These are phyloP conservation scores for Lithohypha guttulata DNA, from an alignment of 2,329 filamentous ascomycete genomes.

Conservation along the genomic window DNA sequence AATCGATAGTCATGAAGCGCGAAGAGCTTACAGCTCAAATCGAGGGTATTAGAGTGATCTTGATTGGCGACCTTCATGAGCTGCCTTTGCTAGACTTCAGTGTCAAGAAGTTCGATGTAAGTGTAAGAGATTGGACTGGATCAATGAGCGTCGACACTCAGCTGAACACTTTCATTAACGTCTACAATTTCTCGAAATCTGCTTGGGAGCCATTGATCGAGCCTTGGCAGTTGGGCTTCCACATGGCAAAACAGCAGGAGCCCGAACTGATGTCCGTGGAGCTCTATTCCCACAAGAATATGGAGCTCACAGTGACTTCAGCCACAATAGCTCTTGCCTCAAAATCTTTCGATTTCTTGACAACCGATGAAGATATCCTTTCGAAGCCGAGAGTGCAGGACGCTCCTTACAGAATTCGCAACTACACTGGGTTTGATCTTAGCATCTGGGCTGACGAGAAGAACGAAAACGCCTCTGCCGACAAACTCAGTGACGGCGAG, in stretches of 20 bases:
- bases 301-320: slow-evolving; percentile 87
- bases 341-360: slow-evolving; percentile 85
- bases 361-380: slow-evolving; percentile 77
- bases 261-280: slow-evolving; percentile 74
- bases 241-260: slow-evolving; percentile 65
- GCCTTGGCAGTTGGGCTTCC: slow-evolving; percentile 90
- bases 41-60: slow-evolving; percentile 78
- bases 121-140: slow-evolving; percentile 83
- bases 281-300: slow-evolving; percentile 73
- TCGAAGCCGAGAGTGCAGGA: slow-evolving; percentile 87
- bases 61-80: slow-evolving; percentile 94
- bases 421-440: slow-evolving; percentile 89
- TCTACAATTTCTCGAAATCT: slow-evolving; percentile 98
- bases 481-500: slow-evolving; percentile 74
- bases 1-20: slow-evolving; percentile 47
- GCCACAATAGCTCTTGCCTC: slow-evolving; percentile 87
- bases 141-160: slow-evolving; percentile 76
- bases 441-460: slow-evolving; percentile 70
- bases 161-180: slow-evolving; percentile 90
- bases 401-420: slow-evolving; percentile 84
- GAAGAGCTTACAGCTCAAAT: slow-evolving; percentile 81
- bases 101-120: slow-evolving; percentile 76
- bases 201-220: slow-evolving; percentile 95
- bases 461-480: slow-evolving; percentile 55
- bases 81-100: slow-evolving; percentile 89